phyloP scores from a whole-genome alignment of 1,284 basidiomycete species.

The Pisolithus thermaeus region DNA sequence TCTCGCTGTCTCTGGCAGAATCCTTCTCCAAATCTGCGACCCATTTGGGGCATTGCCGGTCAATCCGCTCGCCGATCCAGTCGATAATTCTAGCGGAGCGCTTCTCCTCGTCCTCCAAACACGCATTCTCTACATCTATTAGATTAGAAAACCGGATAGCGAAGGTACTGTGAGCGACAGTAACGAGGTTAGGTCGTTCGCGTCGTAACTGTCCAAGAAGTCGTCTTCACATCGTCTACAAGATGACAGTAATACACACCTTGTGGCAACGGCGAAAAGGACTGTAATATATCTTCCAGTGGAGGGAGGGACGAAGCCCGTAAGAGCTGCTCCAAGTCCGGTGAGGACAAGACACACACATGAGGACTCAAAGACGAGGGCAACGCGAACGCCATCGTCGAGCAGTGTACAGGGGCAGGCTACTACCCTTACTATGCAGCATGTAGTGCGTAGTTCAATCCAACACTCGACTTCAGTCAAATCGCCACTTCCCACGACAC shows the following conservation, averaged over 20 bases:
- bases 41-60: slow-evolving; percentile 58
- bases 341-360: slow-evolving; percentile 63
- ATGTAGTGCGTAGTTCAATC: too few relatives aligned
- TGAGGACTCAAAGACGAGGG: slow-evolving; percentile 75
- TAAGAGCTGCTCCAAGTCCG: slow-evolving; percentile 60
- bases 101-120: slow-evolving; percentile 69
- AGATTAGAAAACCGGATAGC: slow-evolving; percentile 71
- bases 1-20: slow-evolving; percentile 35
- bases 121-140: slow-evolving; percentile 58
- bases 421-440: background rate
- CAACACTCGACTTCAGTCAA: too few relatives aligned
- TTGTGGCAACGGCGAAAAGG: slow-evolving; percentile 77
- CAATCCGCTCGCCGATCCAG: slow-evolving; percentile 71
- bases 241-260: slow-evolving; percentile 36
- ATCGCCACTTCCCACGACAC: too few relatives aligned
- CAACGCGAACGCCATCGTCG: slow-evolving; percentile 41
- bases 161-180: slow-evolving; percentile 66
- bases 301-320: slow-evolving; percentile 54
- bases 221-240: slow-evolving; percentile 6
- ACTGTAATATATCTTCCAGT: slow-evolving; percentile 66
- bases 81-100: slow-evolving; percentile 71
- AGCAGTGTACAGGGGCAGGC: background rate
- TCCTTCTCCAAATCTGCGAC: slow-evolving; percentile 49
- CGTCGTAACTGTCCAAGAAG: slow-evolving; percentile 54
- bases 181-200: slow-evolving; percentile 65